Evolutionary conservation across 2,329 filamentous ascomycete genomes (phyloP), one percentile per base, ranked within the genome.

Genomic region (Colletotrichum siamense): DNA sequence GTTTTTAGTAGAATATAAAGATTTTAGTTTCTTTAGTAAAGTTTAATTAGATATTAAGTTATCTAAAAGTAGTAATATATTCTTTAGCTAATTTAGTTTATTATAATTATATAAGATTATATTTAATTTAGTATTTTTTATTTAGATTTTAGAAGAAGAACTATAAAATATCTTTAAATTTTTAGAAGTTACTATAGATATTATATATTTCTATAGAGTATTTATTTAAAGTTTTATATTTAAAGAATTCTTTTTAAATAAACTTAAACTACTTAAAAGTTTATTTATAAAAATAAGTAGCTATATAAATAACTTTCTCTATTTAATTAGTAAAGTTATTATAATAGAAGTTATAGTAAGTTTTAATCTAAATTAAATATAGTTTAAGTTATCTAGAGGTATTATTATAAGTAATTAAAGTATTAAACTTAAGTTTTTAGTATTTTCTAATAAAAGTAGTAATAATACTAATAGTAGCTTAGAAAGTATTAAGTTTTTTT

Each of bases 301-400:
- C 7, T n/a, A 22, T 52, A 52, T 55, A 55, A 1, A 55, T 6
- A 6, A 55, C 9, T 12, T 22, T 55, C 0, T 55, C 3, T 4
- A 5, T 52, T n/a, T 55, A 55, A 0, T 2, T 22, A 55, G 6
- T 55, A 22, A 22, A 24, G 3, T 55, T 10, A 2, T 2, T 55
- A 55, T 55, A 22, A 5, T 55, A 22, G 3, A 55, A 55, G 3
- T 55, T 55, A 1, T 24, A 55, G 5, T 55, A 55, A 1, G 1
- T 55, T 2, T 55, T 55, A 55, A 55, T 4, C 10, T 55, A 55
- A 2, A 55, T 55, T 55, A 55, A 6, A 0, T 6, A 55, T 12
- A 2, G 0, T 0, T 55, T 55, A 55, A 36, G 6, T 6, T 55
- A n/a, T 22, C 1, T 22, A 10, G 0, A 22, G 1, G n/a, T 10